A percentile compares a stretch with the other conserved stretches of the same genome.
phyloP scores from a whole-genome alignment of 1,284 basidiomycete genomes.

The Fomitopsis palustris region DNA sequence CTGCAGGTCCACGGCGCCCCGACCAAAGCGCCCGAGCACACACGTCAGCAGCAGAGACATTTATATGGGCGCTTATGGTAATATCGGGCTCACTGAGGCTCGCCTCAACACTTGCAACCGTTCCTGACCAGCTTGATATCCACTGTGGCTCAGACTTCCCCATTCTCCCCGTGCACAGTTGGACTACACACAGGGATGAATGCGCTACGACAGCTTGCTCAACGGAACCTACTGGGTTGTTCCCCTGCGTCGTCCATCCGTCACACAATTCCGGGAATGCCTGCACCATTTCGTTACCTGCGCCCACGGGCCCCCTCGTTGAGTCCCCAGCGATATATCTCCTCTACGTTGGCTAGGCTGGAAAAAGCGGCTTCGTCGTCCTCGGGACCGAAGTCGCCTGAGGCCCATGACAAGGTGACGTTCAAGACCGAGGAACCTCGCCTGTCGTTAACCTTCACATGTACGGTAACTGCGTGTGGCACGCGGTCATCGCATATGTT shows the following conservation, averaged over 20 bases:
- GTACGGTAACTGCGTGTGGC: constrained; percentile 75
- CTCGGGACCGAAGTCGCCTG: not conserved
- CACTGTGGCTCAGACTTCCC: not conserved
- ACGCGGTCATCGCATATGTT: constrained; percentile 90
- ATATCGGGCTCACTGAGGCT: too few relatives aligned
- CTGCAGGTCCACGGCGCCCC: too few relatives aligned
- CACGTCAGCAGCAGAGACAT: not conserved
- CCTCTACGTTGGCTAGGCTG: not conserved
- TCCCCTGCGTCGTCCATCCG: not conserved
- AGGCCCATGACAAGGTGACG: constrained; percentile 14
- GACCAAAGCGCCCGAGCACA: not conserved
- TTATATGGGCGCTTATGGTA: not conserved
- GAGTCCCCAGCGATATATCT: not conserved
- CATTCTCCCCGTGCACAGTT: too few relatives aligned
- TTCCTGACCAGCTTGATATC: too few relatives aligned
- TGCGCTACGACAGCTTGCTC: not conserved
- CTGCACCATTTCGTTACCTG: not conserved
- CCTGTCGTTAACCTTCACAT: constrained; percentile 83
- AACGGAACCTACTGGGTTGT: not conserved
- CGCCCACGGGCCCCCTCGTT: not conserved
- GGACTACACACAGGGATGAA: not conserved
- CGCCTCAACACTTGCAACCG: too few relatives aligned
- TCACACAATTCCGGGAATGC: not conserved
- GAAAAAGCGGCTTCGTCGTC: not conserved
- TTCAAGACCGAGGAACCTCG: constrained; percentile 43